Evolutionary conservation across 768 basidiomycete genomes (phyloP), one percentile per base, ranked within the genome.

Genomic region (Leccinellum albellum): DNA sequence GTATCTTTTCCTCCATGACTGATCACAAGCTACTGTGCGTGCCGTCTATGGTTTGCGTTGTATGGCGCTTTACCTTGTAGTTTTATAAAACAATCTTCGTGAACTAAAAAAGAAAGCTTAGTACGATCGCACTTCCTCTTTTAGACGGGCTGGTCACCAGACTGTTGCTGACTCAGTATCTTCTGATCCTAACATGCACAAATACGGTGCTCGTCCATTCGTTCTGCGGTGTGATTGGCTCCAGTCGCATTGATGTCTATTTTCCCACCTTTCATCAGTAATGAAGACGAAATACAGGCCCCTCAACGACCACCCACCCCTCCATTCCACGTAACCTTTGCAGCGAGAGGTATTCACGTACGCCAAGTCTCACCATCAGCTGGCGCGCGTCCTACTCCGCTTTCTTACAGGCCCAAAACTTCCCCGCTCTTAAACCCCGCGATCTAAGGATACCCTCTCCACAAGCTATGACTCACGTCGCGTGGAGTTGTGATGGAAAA

Each of bases 401-500:
- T 59, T 47, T 48, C 35, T 53, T 61, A 50, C 76, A 90, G 89
- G 81, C 85, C 51, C 89, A 89, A 31, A 88, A 80, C 20, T 91
- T 91, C 70, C 86, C 88, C 57, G 86, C 89, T 3, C 89, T 89
- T 69, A 86, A 87, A 65, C 88, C 89, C 6, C 81, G 88, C 67
- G 88, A 91, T 67, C 80, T 86, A 55, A 82, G 85, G 23, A 81
- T 88, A 55, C 74, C 84, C 4, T 85, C 82, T 49, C 70, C 81
- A 17, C 85, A 88, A 63, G 70, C 72, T 1, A 87, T 91, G 77
- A 88, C 78, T 46, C 88, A 89, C 66, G 84, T 91, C 52, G 87
- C 88, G 0, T 93, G 89, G 89, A 91, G 78, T 63, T 91, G 89
- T 64, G 90, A 92, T 65, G 90, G 90, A 17, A 86, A 85, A 75